Base-by-base conservation (phyloP, 345 rosid species). In the Geranium brycei region DNA sequence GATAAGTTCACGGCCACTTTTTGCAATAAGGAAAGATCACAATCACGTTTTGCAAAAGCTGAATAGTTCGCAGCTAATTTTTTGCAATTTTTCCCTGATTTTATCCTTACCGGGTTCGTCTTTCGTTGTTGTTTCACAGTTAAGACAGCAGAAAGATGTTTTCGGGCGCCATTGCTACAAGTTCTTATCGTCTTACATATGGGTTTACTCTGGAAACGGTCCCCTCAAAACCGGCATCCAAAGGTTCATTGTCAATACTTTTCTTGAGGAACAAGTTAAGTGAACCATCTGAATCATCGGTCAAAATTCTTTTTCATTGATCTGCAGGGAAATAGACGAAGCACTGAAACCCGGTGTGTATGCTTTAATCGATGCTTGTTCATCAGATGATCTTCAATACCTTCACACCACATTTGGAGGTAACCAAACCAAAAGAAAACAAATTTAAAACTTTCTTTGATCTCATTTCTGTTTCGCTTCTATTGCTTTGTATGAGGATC, bases 401-500 rank as follows among this genome's bases (percentile, higher is more conserved):
- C 96, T 93, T 61, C 96, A 93, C 71, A 82, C 90, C 17, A 78
- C 71, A 67, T 88, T 85, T 79, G 97, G 96, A 70, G 99, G 97
- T 90, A 79, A 73, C 70, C 32, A 19, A 41, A 6, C 7, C 32
- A 23, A 23, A 23, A 23, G 28, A 23, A 23, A 1, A 23, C 28
- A 23, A 23, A 23, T 23, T 23, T 23, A 23, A 23, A 23, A 23
- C 28, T 23, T 23, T 23, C 28, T 23, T 23, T 23, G 31, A 3
- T 3, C 0, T 28, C 13, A 1, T 65, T 35, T 4, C 56, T 61
- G 7, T 55, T 65, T 23, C 28, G 28, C 28, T 23, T 23, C 40
- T 17, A 56, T 68, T 69, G 62, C 58, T 75, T 80, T 72, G 28
- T 78, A 80, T 80, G 99, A 93, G 83, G 95, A 95, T 71, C 92